Percentiles rank a stretch among this genome's conserved stretches.
phyloP scores from a whole-genome alignment of 2,329 filamentous ascomycete species.

The Periglandula ipomoeae region DNA sequence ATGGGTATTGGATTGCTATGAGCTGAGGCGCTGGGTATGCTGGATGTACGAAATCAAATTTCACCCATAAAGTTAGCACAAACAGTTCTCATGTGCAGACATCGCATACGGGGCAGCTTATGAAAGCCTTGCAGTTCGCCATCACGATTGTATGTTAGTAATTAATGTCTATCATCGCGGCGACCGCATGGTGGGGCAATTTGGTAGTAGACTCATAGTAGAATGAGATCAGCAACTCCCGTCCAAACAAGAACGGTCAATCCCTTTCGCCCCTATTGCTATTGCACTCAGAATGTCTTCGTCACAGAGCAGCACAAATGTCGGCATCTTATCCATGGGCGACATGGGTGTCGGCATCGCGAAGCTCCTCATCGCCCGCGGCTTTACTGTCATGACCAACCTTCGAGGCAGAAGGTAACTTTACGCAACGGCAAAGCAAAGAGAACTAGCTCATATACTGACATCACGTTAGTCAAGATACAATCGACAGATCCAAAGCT shows the following conservation, averaged over 20 bases:
- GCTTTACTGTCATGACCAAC: conserved; percentile 42
- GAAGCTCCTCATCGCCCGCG: conserved; percentile 35
- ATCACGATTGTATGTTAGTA: not conserved
- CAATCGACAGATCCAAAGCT: conserved; percentile 42
- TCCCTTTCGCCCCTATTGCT: not conserved
- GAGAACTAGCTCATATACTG: too few relatives aligned
- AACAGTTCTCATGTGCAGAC: not conserved
- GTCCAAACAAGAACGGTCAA: too few relatives aligned
- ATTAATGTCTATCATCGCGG: not conserved
- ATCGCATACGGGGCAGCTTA: not conserved
- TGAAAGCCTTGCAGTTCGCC: not conserved
- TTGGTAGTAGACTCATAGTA: not conserved
- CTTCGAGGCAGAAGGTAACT: conserved; percentile 35
- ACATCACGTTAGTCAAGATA: conserved; percentile 35
- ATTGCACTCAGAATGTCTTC: not conserved
- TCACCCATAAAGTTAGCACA: too few relatives aligned
- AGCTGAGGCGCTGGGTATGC: too few relatives aligned
- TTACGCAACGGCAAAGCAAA: not conserved
- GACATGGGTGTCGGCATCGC: conserved; percentile 47
- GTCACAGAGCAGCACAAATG: conserved; percentile 15
- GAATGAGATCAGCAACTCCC: not conserved
- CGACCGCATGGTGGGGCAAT: not conserved
- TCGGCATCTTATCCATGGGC: conserved; percentile 44
- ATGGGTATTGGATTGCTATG: not conserved
- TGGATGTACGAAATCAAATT: too few relatives aligned